Conservation (phyloP, 768 basidiomycete species). For the Asterophora lycoperdoides region DNA sequence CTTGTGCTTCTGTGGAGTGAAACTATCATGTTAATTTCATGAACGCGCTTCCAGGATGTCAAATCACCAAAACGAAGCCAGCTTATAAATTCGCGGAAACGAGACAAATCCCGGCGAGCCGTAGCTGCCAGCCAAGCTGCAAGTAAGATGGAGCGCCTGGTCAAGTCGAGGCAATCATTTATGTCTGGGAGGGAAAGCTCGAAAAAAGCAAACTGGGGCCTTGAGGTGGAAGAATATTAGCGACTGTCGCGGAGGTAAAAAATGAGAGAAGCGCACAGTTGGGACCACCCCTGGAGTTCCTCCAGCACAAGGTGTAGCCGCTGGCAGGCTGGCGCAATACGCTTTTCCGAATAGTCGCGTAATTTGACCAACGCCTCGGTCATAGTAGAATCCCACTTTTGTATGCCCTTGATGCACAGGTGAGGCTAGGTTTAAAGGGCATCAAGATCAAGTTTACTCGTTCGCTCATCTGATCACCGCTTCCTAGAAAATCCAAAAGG, state of each 20-base stretch:
- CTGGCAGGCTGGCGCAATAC: conserved; percentile 70
- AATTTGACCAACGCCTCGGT: conserved; percentile 66
- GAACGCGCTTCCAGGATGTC: background rate
- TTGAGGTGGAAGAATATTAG: conserved; percentile 25
- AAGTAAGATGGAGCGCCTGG: conserved; percentile 55
- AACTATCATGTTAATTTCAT: conserved; percentile 8
- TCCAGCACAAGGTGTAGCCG: conserved; percentile 71
- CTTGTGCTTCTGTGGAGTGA: conserved; percentile 37
- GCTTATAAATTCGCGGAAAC: conserved; percentile 74
- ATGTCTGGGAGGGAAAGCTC: conserved; percentile 49
- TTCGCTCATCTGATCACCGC: conserved; percentile 78
- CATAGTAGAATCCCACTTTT: conserved; percentile 79
- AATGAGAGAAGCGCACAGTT: conserved; percentile 44
- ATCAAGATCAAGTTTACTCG: conserved; percentile 43
- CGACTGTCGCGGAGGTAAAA: background rate
- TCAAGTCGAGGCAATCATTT: conserved; percentile 46
- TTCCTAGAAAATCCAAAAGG: conserved; percentile 69
- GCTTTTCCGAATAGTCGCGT: conserved; percentile 69
- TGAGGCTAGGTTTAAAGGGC: conserved; percentile 14
- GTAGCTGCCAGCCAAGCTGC: conserved; percentile 65
- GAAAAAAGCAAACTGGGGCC: conserved; percentile 56
- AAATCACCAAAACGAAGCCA: conserved; percentile 72
- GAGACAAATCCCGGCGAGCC: conserved; percentile 61
- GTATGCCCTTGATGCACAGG: conserved; percentile 52
- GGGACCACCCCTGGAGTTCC: conserved; percentile 76